Evolutionary conservation across 2,329 filamentous ascomycete species (phyloP), one percentile per base, ranked within the genome.

Genomic region (Hypoxylon sp.): DNA sequence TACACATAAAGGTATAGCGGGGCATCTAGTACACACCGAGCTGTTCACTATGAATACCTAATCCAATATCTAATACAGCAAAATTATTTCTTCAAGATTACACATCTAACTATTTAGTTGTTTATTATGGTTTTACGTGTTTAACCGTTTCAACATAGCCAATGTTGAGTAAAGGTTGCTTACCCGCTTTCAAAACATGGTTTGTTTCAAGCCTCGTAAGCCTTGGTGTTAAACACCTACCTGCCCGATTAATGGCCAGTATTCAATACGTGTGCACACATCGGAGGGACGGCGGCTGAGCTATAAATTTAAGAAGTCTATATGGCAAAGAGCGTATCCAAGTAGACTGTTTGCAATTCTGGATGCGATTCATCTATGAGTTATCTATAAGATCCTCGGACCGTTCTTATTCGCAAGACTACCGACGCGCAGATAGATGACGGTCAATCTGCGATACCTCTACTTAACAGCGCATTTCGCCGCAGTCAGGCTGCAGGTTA

Each of bases 191-290:
- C 57, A 65, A 65, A 68, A 68, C 61, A 34, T 25, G 30, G 25
- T 34, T 55, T 32, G 61, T 68, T 68, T 68, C 65, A 68, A 61
- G 6, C 30, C 46, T 43, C 43, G 10, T 46, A 32, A 58, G 34
- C 14, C 13, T 38, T 38, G 34, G 46, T 53, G 14, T 53, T 25
- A 5, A 9, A 55, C 34, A 55, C 17, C 6, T 14, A 28, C 17
- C 25, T 38, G 6, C 38, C 38, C 17, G 19, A 17, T 43, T 25
- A n/a, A n/a, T 9, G n/a, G n/a, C 23, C 13, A 19, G n/a, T 30
- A 49, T 10, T 49, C 14, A n/a, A 43, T 10, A 43, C 17, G 1
- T 9, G 11, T 10, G n/a, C 9, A 21, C 38, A 10, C 2, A 19
- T 9, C 17, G 7, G 38, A 21, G 17, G 38, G 17, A 10, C 38